phyloP scores from a whole-genome alignment of 75 land plant genomes.

The Pseudotsuga menziesii region DNA sequence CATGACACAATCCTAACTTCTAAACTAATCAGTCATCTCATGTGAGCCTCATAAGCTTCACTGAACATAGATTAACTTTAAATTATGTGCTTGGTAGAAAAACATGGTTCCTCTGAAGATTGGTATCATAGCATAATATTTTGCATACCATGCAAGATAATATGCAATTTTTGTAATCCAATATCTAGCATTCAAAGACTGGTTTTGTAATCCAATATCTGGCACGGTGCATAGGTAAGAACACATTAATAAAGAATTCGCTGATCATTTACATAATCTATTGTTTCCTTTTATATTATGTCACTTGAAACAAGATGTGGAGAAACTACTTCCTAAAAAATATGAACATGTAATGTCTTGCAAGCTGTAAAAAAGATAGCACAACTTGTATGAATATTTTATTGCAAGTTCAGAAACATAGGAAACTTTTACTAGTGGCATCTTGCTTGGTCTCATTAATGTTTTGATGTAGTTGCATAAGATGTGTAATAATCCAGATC shows the following conservation, averaged over 20 bases:
- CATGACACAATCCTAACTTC: too few species aligned
- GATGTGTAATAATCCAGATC: slow-evolving; percentile 98
- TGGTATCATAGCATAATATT: too few species aligned
- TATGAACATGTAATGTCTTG: slow-evolving; percentile 91
- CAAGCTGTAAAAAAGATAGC: slow-evolving; percentile 83
- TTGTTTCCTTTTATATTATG: slow-evolving; percentile 90
- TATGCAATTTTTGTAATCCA: too few species aligned
- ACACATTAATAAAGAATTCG: slow-evolving; percentile 85
- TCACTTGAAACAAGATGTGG: slow-evolving; percentile 96
- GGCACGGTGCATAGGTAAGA: slow-evolving; percentile 97
- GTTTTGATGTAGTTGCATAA: slow-evolving; percentile 97
- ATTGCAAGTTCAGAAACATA: slow-evolving; percentile 99
- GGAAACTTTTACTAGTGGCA: slow-evolving; percentile 88
- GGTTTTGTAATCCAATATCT: slow-evolving; percentile 92
- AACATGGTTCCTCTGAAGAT: too few species aligned
- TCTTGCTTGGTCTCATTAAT: slow-evolving; percentile 90
- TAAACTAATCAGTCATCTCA: too few species aligned
- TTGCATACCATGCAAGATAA: too few species aligned
- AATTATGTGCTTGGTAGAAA: too few species aligned
- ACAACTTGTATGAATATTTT: slow-evolving; percentile 96
- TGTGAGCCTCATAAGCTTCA: too few species aligned
- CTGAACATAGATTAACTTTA: too few species aligned
- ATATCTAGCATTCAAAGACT: too few species aligned
- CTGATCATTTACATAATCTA: slow-evolving; percentile 95
- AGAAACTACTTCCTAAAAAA: slow-evolving; percentile 93